Base-by-base conservation (phyloP, 2,329 filamentous ascomycete species). In the Clonostachys rhizophaga region DNA sequence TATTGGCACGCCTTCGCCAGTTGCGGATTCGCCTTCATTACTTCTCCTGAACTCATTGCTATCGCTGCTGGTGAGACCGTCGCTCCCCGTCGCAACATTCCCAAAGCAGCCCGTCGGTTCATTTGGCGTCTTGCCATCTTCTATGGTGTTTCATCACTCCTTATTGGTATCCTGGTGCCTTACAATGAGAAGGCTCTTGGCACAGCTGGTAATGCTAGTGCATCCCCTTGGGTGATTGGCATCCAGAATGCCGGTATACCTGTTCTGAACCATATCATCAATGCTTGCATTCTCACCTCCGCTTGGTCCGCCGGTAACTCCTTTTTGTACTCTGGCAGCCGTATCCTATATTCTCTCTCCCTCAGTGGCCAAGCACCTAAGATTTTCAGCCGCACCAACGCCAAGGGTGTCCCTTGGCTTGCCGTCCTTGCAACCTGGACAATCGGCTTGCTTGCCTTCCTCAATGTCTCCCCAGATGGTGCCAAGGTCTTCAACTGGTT, bases 401-500 rank as follows among this genome's bases (percentile, higher is more conserved):
- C 76, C 50, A 70, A 72, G 17, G 85, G 85, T 44, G 81, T 86
- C 0, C 84, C 84, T 0, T 81, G 66, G 55, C 69, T 66, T 11
- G 75, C 71, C 4, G 76, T 83, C 2, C 60, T 80, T 6, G 66
- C 64, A 46, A 81, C 80, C 6, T 75, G 72, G 70, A 62, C 75
- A 1, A 75, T 89, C 56, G 82, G 83, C 20, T 71, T 85, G 9
- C 73, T 91, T 5, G 81, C 83, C 0, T 91, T 84, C 69, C 78
- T 91, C 60, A 87, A 86, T 61, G 75, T 83, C 41, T 83, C 78
- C 42, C 76, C 75, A 53, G 77, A 74, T 33, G 83, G 83, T 18
- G 74, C 79, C 34, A 70, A 72, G 4, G 86, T 87, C 7, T 89
- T 89, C 62, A 75, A 72, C 45, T 89, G 85, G 82, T 86, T 89